Evolutionary conservation across 2,329 filamentous ascomycete genomes (phyloP), one percentile per base, ranked within the genome.

Genomic region (Exserohilum rostratum): DNA sequence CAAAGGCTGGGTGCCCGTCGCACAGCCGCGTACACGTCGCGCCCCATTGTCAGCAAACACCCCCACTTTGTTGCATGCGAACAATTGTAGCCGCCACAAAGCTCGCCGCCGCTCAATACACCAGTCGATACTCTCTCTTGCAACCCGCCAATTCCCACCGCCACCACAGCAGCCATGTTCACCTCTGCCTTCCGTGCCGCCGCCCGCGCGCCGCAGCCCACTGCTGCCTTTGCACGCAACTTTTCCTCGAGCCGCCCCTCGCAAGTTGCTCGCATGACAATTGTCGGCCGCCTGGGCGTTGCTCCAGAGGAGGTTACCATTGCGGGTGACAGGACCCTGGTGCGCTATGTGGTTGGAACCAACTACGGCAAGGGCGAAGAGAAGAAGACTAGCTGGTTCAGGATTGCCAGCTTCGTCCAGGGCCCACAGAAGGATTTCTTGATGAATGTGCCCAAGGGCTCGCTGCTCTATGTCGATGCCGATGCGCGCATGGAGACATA

Each of bases 231-330:
- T 61, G 73, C 82, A 66, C 91, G 91, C 77, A 78, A 87, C 71
- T 96, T 97, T 85, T 91, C 87, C 80, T 87, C 87, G 66, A 87
- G 89, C 39, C 68, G 80, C 38, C 79, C 79, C 63, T 83, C 85
- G 59, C 78, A 83, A 60, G 71, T 95, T 64, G 90, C 95, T 65
- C 89, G 88, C 77, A 89, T 99, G 81, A 89, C 87, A 69, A 82
- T 99, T 76, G 84, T 97, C 66, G 95, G 95, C 71, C 89, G 92
- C 76, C 86, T 99, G 46, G 91, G 85, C 57, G 85, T 87, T 67
- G 83, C 86, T 48, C 93, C 95, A 54, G 93, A 97, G 81, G 69
- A 92, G 63, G 82, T 84, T 33, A 90, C 90, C 43, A 83, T 85
- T 68, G 87, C 80, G 47, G 91, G 91, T 54, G 93, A 93, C 57